Conservation (phyloP, 768 basidiomycete species). For the Porphyrellus cyaneotinctus region DNA sequence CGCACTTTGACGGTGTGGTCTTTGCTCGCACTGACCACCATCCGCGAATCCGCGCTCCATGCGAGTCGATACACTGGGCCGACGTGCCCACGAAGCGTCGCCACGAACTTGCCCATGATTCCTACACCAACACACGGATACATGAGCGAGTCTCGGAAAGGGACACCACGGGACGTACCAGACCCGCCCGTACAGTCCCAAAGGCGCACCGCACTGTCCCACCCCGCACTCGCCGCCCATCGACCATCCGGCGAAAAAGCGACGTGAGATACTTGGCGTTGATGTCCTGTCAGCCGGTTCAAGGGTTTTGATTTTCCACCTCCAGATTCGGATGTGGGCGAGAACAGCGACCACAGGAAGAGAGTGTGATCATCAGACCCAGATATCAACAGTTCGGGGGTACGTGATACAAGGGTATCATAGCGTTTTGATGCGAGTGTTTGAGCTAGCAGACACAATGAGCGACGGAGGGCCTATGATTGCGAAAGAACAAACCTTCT, state of each 20-base stretch:
- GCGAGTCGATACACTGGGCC: slow-evolving; percentile 91
- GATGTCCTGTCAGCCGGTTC: slow-evolving; percentile 87
- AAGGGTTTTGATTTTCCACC: slow-evolving; percentile 61
- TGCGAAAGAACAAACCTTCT: slow-evolving; percentile 56
- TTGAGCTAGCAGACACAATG: slow-evolving; percentile 51
- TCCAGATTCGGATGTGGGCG: slow-evolving; percentile 33
- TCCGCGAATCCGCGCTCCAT: slow-evolving; percentile 91
- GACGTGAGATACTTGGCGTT: slow-evolving; percentile 90
- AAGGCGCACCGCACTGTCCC: slow-evolving; percentile 85
- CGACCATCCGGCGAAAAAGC: slow-evolving; percentile 93
- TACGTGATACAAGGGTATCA: slow-evolving; percentile 54
- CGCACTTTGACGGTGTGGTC: slow-evolving; percentile 92
- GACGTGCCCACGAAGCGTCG: slow-evolving; percentile 88
- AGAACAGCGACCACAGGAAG: slow-evolving; percentile 90
- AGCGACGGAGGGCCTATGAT: background rate
- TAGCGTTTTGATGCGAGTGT: slow-evolving; percentile 74
- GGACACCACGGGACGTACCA: slow-evolving; percentile 31
- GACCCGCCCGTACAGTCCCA: slow-evolving; percentile 71
- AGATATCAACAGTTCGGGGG: slow-evolving; percentile 84
- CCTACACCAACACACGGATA: slow-evolving; percentile 35
- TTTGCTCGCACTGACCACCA: slow-evolving; percentile 92
- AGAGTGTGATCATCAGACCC: slow-evolving; percentile 98
- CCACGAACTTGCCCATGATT: slow-evolving; percentile 79
- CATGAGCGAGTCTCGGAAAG: background rate
- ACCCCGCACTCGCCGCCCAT: slow-evolving; percentile 87